These are phyloP conservation scores for Picocystis sp. DNA, from an alignment of 163 green algal genomes.

Conservation along the genomic window DNA sequence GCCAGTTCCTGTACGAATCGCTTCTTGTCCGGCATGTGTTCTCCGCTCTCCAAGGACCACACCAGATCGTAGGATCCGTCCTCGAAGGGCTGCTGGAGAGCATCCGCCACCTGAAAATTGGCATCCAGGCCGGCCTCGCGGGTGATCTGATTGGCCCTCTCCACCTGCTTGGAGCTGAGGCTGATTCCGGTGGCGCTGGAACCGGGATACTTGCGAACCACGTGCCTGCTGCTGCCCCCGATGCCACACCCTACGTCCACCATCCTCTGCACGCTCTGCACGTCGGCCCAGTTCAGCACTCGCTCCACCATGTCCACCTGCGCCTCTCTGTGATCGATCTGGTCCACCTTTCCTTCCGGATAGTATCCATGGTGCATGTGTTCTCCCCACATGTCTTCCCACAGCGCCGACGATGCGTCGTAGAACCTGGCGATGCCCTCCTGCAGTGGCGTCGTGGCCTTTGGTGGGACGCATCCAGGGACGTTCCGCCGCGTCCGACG, in stretches of 20 bases:
- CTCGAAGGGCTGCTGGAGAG: slow-evolving; percentile 74
- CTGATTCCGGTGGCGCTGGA: slow-evolving; percentile 58
- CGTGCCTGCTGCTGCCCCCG: slow-evolving; percentile 68
- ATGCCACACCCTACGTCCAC: slow-evolving; percentile 91
- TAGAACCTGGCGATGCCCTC: slow-evolving; percentile 92
- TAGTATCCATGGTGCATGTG: slow-evolving; percentile 99
- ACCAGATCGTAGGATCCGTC: slow-evolving; percentile 79
- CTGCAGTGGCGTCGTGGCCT: slow-evolving; percentile 37
- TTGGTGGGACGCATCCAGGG: too few species aligned
- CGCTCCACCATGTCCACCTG: slow-evolving; percentile 96
- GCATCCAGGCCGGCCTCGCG: slow-evolving; percentile 33
- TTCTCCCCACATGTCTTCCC: slow-evolving; percentile 88
- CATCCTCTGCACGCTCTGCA: slow-evolving; percentile 31
- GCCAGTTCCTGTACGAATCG: slow-evolving; percentile 84
- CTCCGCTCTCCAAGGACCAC: slow-evolving; percentile 89
- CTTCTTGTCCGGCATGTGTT: slow-evolving; percentile 91
- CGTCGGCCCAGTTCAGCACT: slow-evolving; percentile 48
- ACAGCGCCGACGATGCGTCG: slow-evolving; percentile 71
- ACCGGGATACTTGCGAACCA: slow-evolving; percentile 49
- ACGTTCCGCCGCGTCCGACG: too few species aligned
- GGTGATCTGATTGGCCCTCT: slow-evolving; percentile 54
- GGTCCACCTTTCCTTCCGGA: slow-evolving; percentile 18
- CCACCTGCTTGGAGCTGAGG: slow-evolving; percentile 56
- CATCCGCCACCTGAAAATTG: slow-evolving; percentile 66
- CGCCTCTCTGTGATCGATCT: slow-evolving; percentile 49